Conservation (phyloP, 2,329 filamentous ascomycete genomes). For the Ceratocystis eucalypticola region DNA sequence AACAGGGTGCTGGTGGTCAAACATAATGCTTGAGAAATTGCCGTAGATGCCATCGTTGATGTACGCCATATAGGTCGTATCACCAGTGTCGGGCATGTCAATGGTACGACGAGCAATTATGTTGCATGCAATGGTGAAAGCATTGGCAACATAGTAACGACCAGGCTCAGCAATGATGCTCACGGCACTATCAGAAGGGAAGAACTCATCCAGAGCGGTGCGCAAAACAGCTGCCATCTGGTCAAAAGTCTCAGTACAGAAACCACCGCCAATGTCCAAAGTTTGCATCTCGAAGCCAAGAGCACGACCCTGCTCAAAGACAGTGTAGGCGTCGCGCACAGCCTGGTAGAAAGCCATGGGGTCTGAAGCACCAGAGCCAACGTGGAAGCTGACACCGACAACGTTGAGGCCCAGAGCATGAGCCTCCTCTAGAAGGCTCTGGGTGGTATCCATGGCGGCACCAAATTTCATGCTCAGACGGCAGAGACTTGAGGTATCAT, state of each 20-base stretch:
- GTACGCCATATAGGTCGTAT: slow-evolving; percentile 87
- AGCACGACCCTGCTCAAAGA: slow-evolving; percentile 71
- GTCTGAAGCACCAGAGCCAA: slow-evolving; percentile 90
- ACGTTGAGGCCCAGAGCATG: slow-evolving; percentile 76
- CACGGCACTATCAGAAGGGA: slow-evolving; percentile 57
- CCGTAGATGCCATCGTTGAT: slow-evolving; percentile 96
- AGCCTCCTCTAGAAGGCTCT: slow-evolving; percentile 64
- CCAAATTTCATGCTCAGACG: slow-evolving; percentile 96
- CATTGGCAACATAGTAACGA: slow-evolving; percentile 85
- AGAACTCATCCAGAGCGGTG: slow-evolving; percentile 71
- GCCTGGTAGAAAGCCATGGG: slow-evolving; percentile 84
- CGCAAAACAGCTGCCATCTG: slow-evolving; percentile 72
- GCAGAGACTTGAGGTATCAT: slow-evolving; percentile 89
- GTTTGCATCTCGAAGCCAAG: slow-evolving; percentile 73
- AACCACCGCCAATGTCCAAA: slow-evolving; percentile 88
- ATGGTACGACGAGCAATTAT: slow-evolving; percentile 91
- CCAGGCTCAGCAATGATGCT: slow-evolving; percentile 92
- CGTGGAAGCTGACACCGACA: slow-evolving; percentile 93
- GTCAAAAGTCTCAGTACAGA: slow-evolving; percentile 83
- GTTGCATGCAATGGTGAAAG: slow-evolving; percentile 90
- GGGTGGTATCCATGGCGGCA: slow-evolving; percentile 70
- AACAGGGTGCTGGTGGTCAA: slow-evolving; percentile 86
- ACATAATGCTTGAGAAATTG: slow-evolving; percentile 99
- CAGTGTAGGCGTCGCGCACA: slow-evolving; percentile 71
- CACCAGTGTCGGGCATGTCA: slow-evolving; percentile 49